Evolutionary conservation across 2,329 filamentous ascomycete genomes (phyloP), one percentile per base, ranked within the genome.

Genomic region (Diplodia corticola): DNA sequence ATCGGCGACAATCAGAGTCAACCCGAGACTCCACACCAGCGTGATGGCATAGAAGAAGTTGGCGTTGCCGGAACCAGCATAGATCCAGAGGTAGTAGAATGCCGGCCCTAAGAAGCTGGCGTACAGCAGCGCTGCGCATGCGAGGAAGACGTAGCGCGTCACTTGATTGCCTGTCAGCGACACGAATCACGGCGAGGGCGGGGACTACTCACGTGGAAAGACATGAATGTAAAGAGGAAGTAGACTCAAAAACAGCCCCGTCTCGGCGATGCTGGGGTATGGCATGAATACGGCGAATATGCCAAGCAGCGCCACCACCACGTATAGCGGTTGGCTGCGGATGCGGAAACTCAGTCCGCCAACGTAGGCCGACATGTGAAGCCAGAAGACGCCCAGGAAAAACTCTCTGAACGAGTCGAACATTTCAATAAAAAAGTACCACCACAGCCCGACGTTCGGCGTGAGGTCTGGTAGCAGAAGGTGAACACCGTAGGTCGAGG

Each of bases 11-110:
- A 99, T 81, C 69, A 99, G 84, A 44, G 93, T 93, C 71, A 96
- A 84, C 0, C 92, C 95, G 26, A 99, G 78, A 75, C 92, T 96
- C 95, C 95, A 99, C 0, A 99, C 95, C n/a, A 99, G 81, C 0
- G 95, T 99, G 73, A 99, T 98, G 70, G 95, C 95, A 76, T 99
- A 99, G 81, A 99, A 99, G 81, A 99, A 99, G 77, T 99, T 99
- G 67, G 95, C 95, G 73, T 99, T 99, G 30, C 95, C 95, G 66
- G 93, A 97, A 59, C 95, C 95, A 2, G 95, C 95, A 75, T 98
- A 99, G 67, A 99, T 94, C 95, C 95, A 99, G 5, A 99, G 83
- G 75, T 99, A 89, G 77, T 98, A 97, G 76, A 99, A 99, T 0
- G 93, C 93, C 1, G 95, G 95, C 0, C 95, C 95, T 0, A 99